Conservation (phyloP, 1,139 yeast genomes). For the Candida gigantensis region DNA sequence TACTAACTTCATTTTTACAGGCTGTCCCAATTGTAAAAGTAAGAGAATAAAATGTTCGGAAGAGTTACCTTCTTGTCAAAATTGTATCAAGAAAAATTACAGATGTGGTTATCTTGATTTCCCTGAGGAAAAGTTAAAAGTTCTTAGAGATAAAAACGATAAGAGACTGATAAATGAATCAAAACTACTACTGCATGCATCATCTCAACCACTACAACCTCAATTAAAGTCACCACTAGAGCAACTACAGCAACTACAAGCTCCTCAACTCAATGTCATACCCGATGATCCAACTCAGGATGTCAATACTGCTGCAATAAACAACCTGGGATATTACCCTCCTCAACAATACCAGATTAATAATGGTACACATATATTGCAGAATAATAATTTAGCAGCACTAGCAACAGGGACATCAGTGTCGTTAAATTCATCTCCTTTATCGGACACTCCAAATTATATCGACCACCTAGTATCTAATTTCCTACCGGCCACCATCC, state of each 20-base stretch:
- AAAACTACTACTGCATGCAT: neutral
- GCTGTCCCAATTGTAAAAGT: conserved; percentile 48
- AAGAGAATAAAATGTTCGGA: conserved; percentile 48
- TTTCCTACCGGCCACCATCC: conserved; percentile 12
- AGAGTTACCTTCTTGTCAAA: conserved; percentile 44
- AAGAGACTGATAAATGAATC: conserved; percentile 17
- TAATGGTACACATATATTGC: too few relatives aligned
- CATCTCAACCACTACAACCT: neutral
- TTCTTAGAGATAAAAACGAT: conserved; percentile 35
- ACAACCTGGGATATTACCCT: neutral
- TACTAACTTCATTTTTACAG: conserved; percentile 10
- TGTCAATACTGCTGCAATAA: too few relatives aligned
- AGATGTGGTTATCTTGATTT: conserved; percentile 49
- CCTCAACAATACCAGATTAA: neutral
- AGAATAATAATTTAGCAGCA: too few relatives aligned
- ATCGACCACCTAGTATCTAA: conserved; percentile 12
- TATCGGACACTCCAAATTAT: conserved; percentile 14
- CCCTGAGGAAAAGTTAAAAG: conserved; percentile 37
- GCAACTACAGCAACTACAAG: neutral
- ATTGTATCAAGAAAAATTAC: conserved; percentile 39
- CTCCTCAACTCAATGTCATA: neutral
- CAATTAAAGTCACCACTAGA: neutral
- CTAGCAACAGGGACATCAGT: neutral
- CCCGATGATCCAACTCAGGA: too few relatives aligned
- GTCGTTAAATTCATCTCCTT: conserved; percentile 13